Evolutionary conservation across 805 yeast species (phyloP).

Genomic region (Clavispora fructus): DNA sequence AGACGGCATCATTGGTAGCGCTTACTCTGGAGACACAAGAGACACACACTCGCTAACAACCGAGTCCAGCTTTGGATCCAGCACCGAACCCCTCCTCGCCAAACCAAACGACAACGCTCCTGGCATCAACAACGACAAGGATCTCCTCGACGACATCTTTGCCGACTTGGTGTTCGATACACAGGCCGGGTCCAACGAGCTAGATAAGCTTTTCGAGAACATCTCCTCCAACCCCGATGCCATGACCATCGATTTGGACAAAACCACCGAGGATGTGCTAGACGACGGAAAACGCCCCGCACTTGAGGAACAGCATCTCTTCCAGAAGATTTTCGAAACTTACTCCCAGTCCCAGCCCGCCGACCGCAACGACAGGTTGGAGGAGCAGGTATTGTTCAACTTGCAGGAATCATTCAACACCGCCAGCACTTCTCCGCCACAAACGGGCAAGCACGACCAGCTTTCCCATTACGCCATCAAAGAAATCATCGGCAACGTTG

Average conservation of each 20-base stretch:
- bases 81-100: too few relatives aligned
- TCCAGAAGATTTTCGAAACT: constrained; percentile 12
- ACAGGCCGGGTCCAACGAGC: background rate
- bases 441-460: background rate
- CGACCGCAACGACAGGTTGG: constrained; percentile 2
- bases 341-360: constrained; percentile 7
- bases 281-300: background rate
- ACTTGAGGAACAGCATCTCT: constrained; percentile 12
- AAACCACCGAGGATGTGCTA: background rate
- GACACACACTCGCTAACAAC: too few relatives aligned
- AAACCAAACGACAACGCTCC: too few relatives aligned
- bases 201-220: background rate
- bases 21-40: too few relatives aligned
- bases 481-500: constrained; percentile 1
- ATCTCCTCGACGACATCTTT: constrained; percentile 6
- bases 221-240: background rate
- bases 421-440: background rate
- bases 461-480: constrained; percentile 1
- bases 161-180: constrained; percentile 3
- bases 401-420: constrained; percentile 11
- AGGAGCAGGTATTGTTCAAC: constrained; percentile 9
- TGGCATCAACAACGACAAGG: background rate
- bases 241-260: constrained; percentile 2
- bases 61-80: too few relatives aligned
- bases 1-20: too few relatives aligned